Evolutionary conservation across 1,284 basidiomycete species (phyloP).

Genomic region (Bondarzewia mesenterica): DNA sequence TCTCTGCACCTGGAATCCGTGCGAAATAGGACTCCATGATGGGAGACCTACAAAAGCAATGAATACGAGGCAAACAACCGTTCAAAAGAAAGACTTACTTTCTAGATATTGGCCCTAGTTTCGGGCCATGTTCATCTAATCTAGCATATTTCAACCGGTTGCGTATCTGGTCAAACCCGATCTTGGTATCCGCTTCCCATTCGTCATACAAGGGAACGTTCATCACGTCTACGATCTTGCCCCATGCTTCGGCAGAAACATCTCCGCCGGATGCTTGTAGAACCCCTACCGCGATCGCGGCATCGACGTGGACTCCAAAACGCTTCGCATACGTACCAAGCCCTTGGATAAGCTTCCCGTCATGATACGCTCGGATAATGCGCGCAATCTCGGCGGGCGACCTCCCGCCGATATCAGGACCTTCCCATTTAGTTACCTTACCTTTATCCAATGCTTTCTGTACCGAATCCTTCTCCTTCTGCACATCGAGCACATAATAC

Average conservation of each 20-base stretch:
- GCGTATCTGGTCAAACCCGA: constrained; percentile 67
- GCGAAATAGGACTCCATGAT: constrained; percentile 90
- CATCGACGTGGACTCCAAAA: constrained; percentile 59
- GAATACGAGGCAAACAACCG: constrained; percentile 5
- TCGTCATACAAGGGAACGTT: constrained; percentile 85
- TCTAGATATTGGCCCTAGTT: constrained; percentile 72
- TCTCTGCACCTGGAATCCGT: constrained; percentile 54
- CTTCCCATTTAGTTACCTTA: constrained; percentile 45
- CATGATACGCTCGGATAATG: constrained; percentile 28
- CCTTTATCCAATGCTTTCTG: constrained; percentile 39
- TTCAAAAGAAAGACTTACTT: constrained; percentile 38
- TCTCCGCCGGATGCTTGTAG: constrained; percentile 48
- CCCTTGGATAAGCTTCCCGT: constrained; percentile 21
- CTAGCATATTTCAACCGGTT: constrained; percentile 77
- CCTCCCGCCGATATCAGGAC: constrained; percentile 48
- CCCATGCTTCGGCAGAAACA: constrained; percentile 65
- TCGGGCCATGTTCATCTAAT: constrained; percentile 77
- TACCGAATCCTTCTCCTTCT: constrained; percentile 47
- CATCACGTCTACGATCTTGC: constrained; percentile 70
- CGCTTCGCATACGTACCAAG: constrained; percentile 56
- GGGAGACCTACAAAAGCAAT: constrained; percentile 48
- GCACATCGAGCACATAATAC: constrained; percentile 81
- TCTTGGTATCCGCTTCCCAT: constrained; percentile 75
- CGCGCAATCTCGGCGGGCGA: constrained; percentile 62
- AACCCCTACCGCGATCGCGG: constrained; percentile 55